These are phyloP conservation scores for Pseudogymnoascus sp. DNA, from an alignment of 2,329 filamentous ascomycete genomes.

Conservation along the genomic window DNA sequence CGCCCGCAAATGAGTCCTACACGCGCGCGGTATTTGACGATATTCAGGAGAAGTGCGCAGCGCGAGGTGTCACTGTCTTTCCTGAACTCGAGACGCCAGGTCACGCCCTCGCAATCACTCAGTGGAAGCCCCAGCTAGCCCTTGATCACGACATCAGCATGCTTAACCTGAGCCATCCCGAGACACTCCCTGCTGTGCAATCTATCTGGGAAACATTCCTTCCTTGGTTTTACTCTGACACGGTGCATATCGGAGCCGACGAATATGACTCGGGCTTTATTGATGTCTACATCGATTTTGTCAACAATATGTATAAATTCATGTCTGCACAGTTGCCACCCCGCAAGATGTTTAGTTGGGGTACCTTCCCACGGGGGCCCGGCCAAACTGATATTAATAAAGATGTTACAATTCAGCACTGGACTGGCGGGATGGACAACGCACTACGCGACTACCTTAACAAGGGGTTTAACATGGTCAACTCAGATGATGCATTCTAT, in stretches of 20 bases:
- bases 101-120: constrained; percentile 49
- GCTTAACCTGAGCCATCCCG: constrained; percentile 50
- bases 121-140: constrained; percentile 53
- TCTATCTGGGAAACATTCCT: constrained; percentile 48
- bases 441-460: constrained; percentile 31
- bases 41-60: constrained; percentile 47
- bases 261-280: constrained; percentile 44
- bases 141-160: constrained; percentile 42
- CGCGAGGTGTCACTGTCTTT: constrained; percentile 51
- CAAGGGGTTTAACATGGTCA: constrained; percentile 45
- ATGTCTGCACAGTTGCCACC: constrained; percentile 32
- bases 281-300: constrained; percentile 46
- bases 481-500: constrained; percentile 49
- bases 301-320: constrained; percentile 45
- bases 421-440: constrained; percentile 49
- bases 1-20: constrained; percentile 49
- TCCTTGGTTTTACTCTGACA: constrained; percentile 51
- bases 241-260: constrained; percentile 51
- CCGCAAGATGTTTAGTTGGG: constrained; percentile 50
- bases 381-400: constrained; percentile 35
- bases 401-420: constrained; percentile 49
- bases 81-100: constrained; percentile 56
- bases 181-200: constrained; percentile 47
- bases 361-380: constrained; percentile 44
- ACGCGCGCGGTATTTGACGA: constrained; percentile 44